Conservation (phyloP, 139 green algal species). For the Chlorella sp. region DNA sequence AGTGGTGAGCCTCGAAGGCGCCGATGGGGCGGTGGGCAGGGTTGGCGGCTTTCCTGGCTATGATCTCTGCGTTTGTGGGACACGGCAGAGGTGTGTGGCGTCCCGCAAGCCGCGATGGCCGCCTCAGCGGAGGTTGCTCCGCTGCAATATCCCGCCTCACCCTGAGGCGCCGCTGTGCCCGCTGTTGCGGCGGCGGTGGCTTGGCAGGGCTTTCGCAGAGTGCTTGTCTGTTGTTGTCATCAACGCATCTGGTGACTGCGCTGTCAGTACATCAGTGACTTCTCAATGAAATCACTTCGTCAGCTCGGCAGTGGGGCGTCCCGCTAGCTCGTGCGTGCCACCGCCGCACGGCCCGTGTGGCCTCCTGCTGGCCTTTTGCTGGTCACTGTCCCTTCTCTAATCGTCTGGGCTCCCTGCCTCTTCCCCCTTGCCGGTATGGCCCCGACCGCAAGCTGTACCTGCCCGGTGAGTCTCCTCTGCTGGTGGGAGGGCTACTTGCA, state of each 20-base stretch:
- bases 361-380: not conserved
- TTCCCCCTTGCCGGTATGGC: conserved; percentile 60
- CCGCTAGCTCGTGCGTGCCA: too few relatives aligned
- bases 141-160: not conserved
- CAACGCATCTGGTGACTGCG: too few relatives aligned
- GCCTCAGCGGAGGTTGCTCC: not conserved
- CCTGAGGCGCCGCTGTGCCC: not conserved
- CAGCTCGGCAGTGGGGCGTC: too few relatives aligned
- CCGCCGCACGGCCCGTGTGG: not conserved
- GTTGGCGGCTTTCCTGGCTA: conserved; percentile 26
- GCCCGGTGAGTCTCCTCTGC: conserved; percentile 62
- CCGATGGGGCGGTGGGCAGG: not conserved
- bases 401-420: not conserved
- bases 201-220: too few relatives aligned
- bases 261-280: too few relatives aligned
- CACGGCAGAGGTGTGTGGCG: not conserved
- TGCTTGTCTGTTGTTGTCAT: too few relatives aligned
- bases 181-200: not conserved
- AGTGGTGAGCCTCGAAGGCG: conserved; percentile 82
- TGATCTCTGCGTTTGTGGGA: not conserved
- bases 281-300: not conserved
- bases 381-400: not conserved
- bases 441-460: conserved; percentile 87
- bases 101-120: not conserved
- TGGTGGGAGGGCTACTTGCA: too few relatives aligned